Evolutionary conservation across 257 asterid genomes (phyloP).

Genomic region (Jacaranda mimosifolia): DNA sequence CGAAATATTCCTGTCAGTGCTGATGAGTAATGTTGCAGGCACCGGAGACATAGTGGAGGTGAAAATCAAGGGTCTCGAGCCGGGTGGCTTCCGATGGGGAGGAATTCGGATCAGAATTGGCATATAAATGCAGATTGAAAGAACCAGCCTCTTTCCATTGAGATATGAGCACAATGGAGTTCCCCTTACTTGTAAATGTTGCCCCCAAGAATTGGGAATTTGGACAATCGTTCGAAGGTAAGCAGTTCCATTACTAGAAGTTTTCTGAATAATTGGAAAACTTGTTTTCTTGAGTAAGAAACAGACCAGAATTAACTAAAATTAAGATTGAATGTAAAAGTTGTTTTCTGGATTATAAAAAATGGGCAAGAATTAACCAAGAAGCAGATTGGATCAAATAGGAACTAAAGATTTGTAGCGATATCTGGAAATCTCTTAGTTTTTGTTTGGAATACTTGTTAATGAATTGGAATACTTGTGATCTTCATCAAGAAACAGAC

Average conservation of each 20-base stretch:
- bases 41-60: constrained; percentile 69
- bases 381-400: no score
- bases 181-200: constrained; percentile 50
- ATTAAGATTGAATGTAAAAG: no score
- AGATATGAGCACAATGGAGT: constrained; percentile 62
- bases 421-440: no score
- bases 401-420: no score
- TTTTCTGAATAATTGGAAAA: background rate
- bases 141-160: constrained; percentile 69
- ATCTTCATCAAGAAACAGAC: no score
- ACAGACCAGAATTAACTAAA: no score
- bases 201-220: constrained; percentile 70
- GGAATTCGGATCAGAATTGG: constrained; percentile 83
- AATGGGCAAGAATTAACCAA: no score
- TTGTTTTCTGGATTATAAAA: no score
- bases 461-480: no score
- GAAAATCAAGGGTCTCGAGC: constrained; percentile 68
- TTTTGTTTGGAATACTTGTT: no score
- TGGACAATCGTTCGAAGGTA: constrained; percentile 74
- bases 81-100: constrained; percentile 80
- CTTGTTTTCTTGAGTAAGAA: no score
- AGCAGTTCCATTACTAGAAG: constrained; percentile 53
- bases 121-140: constrained; percentile 63
- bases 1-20: constrained; percentile 62
- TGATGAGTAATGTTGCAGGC: constrained; percentile 71